A percentile compares a stretch with the other conserved stretches of the same genome.
Evolutionary conservation across 1,284 basidiomycete genomes (phyloP).

Genomic region (Austroboletus niveus): DNA sequence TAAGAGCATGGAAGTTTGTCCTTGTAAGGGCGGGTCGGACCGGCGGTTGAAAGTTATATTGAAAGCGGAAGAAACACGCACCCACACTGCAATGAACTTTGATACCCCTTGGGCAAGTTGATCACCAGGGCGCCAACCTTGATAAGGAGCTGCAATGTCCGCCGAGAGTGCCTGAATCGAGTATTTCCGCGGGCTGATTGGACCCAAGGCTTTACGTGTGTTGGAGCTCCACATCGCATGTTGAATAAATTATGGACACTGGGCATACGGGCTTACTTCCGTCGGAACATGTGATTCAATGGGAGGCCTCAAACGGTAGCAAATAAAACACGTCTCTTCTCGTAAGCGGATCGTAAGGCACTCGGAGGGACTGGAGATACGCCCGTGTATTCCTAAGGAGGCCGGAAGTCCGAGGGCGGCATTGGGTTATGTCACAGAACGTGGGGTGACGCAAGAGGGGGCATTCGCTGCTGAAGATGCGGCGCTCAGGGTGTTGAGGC

Average conservation of each 20-base stretch:
- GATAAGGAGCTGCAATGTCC: not conserved
- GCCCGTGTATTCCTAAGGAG: not conserved
- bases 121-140: not conserved
- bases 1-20: conserved; percentile 1
- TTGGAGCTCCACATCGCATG: not conserved
- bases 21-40: not conserved
- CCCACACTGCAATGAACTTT: not conserved
- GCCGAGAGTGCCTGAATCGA: not conserved
- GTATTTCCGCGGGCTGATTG: too few relatives aligned
- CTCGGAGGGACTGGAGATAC: not conserved
- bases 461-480: not conserved
- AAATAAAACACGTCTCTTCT: not conserved
- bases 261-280: not conserved
- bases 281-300: not conserved
- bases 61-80: not conserved
- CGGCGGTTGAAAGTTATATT: not conserved
- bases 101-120: not conserved
- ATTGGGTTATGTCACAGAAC: not conserved
- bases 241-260: not conserved
- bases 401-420: not conserved
- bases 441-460: too few relatives aligned
- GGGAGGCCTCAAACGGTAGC: not conserved
- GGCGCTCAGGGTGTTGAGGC: conserved; percentile 2
- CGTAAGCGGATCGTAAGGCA: not conserved
- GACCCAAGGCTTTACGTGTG: not conserved